Base-by-base conservation (phyloP, 2,329 filamentous ascomycete species). In the Teratosphaeria pseudoeucalypti region DNA sequence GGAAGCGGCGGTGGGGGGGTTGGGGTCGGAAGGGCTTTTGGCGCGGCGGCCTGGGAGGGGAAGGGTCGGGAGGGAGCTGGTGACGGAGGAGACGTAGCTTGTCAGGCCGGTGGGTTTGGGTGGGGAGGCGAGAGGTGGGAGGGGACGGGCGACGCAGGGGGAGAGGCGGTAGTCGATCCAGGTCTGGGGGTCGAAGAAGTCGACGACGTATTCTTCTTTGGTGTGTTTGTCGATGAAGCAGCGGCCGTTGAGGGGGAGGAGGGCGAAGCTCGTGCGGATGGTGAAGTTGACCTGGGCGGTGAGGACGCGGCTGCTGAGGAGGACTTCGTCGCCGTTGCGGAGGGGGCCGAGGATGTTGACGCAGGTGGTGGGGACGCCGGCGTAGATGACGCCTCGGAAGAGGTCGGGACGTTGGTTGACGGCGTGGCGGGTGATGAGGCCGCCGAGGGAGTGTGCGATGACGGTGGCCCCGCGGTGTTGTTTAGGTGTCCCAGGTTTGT, bases 221-320 rank as follows among this genome's bases (percentile, higher is more conserved):
- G 90, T 94, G 52, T 85, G 74, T 67, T 87, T 90, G 75, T 96
- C 87, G 67, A 96, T 80, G 72, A 96, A 97, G 73, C 91, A 95
- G 68, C 85, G 85, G 0, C 91, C 91, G 66, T 94, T 87, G 60
- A 96, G 87, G 0, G 92, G 92, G 0, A 97, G 80, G 9, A 96
- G 84, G 11, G 86, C 85, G 68, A 89, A 96, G 52, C 86, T 92
- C 0, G 91, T 95, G 7, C 92, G 83, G 56, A 97, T 85, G 0
- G 88, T 91, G 68, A 97, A 96, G 74, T 95, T 95, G 66, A 96
- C 92, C 70, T 94, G 89, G 0, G 92, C 91, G 0, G 91, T 96
- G 16, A 97, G 80, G 0, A 96, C 87, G 64, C 90, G 89, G 62
- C 91, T 91, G 68, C 92, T 95, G 61, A 96, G 80, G 0, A 96